Conservation (phyloP, 495 filamentous ascomycete genomes). For the Acidiella bohemica region DNA sequence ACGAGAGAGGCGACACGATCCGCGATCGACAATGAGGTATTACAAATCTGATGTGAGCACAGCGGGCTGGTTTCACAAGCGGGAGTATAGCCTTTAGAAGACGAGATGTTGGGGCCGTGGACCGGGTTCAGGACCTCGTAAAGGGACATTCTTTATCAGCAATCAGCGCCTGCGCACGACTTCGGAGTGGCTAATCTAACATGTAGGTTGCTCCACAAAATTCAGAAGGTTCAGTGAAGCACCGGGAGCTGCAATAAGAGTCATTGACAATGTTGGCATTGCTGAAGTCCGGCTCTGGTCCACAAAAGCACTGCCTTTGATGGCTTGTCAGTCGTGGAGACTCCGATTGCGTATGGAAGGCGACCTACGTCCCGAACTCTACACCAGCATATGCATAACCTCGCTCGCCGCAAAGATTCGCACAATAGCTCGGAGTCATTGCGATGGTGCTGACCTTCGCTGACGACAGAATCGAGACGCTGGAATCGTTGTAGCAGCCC, state of each 20-base stretch:
- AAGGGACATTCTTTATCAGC: neutral
- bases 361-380: constrained; percentile 1
- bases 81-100: neutral
- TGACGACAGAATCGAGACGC: neutral
- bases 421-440: neutral
- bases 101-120: neutral
- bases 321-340: neutral
- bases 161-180: neutral
- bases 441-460: constrained; percentile 5
- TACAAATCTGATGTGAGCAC: constrained; percentile 1
- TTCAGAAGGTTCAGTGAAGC: neutral
- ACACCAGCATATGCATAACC: constrained; percentile 1
- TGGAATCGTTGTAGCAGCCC: neutral
- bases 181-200: neutral
- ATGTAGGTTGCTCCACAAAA: neutral
- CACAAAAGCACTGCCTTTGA: constrained; percentile 2
- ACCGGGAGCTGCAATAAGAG: neutral
- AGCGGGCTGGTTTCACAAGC: constrained; percentile 3
- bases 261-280: neutral
- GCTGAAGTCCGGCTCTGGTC: neutral
- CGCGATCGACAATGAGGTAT: neutral
- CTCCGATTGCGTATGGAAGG: neutral
- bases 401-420: constrained; percentile 1
- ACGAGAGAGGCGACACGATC: constrained; percentile 30
- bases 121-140: constrained; percentile 1